Conservation (phyloP, 768 basidiomycete species). For the Suillus luteus region DNA sequence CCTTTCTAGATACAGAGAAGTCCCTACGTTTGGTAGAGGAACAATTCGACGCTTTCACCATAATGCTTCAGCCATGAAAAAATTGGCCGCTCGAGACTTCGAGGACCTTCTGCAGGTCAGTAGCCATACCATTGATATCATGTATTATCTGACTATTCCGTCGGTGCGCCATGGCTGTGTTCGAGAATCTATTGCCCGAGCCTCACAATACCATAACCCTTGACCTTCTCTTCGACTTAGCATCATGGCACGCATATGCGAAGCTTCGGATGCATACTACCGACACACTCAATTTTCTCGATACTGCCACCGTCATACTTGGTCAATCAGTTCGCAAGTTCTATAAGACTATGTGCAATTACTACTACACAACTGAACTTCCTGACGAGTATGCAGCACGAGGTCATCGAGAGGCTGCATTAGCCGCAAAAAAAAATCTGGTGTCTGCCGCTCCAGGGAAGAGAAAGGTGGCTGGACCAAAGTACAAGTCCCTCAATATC, state of each 20-base stretch:
- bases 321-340: constrained; percentile 30
- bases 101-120: constrained; percentile 39
- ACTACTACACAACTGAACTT: constrained; percentile 34
- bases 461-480: background rate
- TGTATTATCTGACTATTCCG: background rate
- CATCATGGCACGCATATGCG: constrained; percentile 38
- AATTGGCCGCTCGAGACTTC: constrained; percentile 38
- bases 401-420: constrained; percentile 16
- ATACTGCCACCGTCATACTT: constrained; percentile 20
- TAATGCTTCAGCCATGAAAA: constrained; percentile 37
- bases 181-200: constrained; percentile 38
- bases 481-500: constrained; percentile 15
- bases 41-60: constrained; percentile 32
- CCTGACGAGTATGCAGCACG: constrained; percentile 29
- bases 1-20: constrained; percentile 28
- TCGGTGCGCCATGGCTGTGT: constrained; percentile 39
- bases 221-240: constrained; percentile 30
- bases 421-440: background rate
- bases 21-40: constrained; percentile 34
- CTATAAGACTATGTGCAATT: constrained; percentile 19
- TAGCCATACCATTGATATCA: background rate
- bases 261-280: constrained; percentile 34
- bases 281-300: constrained; percentile 24
- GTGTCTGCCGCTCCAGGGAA: background rate
- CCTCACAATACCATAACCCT: constrained; percentile 24